These are phyloP conservation scores for Tuber calosporum DNA, from an alignment of 495 filamentous ascomycete species.

Conservation along the genomic window DNA sequence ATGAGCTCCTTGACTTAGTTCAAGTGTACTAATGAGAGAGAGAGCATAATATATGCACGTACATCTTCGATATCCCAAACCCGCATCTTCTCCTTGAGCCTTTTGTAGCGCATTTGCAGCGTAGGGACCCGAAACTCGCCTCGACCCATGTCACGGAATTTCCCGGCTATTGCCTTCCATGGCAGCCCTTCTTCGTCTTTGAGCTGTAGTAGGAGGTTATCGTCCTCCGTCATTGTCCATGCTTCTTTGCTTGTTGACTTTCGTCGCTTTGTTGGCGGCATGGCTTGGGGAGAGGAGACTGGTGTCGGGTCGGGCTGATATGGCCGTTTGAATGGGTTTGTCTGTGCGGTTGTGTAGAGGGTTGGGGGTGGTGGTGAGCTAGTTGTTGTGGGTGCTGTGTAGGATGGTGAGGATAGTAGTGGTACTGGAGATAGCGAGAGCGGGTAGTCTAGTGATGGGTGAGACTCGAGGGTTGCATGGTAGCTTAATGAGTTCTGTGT, in stretches of 20 bases:
- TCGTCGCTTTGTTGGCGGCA: slow-evolving; percentile 37
- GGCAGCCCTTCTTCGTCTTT: slow-evolving; percentile 61
- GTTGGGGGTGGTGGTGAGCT: slow-evolving; percentile 36
- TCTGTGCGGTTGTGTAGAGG: slow-evolving; percentile 33
- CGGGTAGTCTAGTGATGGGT: slow-evolving; percentile 13
- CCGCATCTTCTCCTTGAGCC: slow-evolving; percentile 57
- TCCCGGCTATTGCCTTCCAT: slow-evolving; percentile 62
- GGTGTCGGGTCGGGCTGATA: slow-evolving; percentile 39
- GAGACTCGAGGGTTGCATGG: slow-evolving; percentile 32
- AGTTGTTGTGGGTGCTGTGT: slow-evolving; percentile 38
- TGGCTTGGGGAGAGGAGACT: slow-evolving; percentile 30
- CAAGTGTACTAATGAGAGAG: neutral
- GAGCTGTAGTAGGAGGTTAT: slow-evolving; percentile 58
- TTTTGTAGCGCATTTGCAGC: slow-evolving; percentile 65
- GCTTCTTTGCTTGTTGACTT: slow-evolving; percentile 37
- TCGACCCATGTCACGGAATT: slow-evolving; percentile 56
- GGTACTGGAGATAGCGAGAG: slow-evolving; percentile 7
- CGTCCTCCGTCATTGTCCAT: slow-evolving; percentile 53
- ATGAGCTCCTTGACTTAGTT: slow-evolving; percentile 5
- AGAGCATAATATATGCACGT: slow-evolving; percentile 34
- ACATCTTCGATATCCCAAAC: slow-evolving; percentile 64
- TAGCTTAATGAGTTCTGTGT: slow-evolving; percentile 35
- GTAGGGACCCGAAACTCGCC: slow-evolving; percentile 62
- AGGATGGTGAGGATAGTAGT: slow-evolving; percentile 24
- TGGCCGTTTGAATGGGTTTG: slow-evolving; percentile 38